A percentile compares a stretch with the other conserved stretches of the same genome.
These are phyloP conservation scores for Dioscorea zingiberensis DNA, from an alignment of 106 monocot genomes.

Conservation along the genomic window DNA sequence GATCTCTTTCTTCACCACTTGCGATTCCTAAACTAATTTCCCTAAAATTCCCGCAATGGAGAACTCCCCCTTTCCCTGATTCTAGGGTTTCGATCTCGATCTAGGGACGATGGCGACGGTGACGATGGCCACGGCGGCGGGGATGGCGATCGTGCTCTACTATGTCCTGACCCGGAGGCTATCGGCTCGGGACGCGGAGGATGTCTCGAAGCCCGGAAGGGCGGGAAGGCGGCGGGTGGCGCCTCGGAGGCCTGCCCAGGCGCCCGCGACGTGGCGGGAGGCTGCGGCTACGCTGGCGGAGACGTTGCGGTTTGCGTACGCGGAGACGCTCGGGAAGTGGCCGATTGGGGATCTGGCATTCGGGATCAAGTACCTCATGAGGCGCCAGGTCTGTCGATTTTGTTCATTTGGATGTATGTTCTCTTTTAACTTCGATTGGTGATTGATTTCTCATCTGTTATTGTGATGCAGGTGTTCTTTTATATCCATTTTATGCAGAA, in stretches of 20 bases:
- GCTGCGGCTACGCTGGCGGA: constrained; percentile 56
- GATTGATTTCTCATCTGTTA: no score
- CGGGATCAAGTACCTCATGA: constrained; percentile 70
- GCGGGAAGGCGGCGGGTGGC: constrained; percentile 12
- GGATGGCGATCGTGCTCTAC: constrained; percentile 54
- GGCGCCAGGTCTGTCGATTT: constrained; percentile 41
- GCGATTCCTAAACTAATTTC: no score
- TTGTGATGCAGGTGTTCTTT: no score
- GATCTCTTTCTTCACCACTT: no score
- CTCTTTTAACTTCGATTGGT: no score
- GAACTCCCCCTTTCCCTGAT: no score
- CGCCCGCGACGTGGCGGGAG: constrained; percentile 72
- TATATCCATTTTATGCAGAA: no score
- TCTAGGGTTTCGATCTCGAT: not conserved
- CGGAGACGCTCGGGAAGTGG: constrained; percentile 78
- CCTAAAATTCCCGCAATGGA: no score
- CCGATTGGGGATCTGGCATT: constrained; percentile 76
- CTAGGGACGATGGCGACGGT: constrained; percentile 41
- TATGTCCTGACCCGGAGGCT: constrained; percentile 40
- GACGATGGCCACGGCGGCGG: constrained; percentile 60
- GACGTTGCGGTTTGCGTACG: constrained; percentile 64
- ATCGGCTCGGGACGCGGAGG: constrained; percentile 5
- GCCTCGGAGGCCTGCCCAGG: constrained; percentile 22
- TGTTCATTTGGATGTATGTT: no score
- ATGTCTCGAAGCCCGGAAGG: constrained; percentile 11